Conservation (phyloP, 2,329 filamentous ascomycete genomes). For the Aureobasidium vineae region DNA sequence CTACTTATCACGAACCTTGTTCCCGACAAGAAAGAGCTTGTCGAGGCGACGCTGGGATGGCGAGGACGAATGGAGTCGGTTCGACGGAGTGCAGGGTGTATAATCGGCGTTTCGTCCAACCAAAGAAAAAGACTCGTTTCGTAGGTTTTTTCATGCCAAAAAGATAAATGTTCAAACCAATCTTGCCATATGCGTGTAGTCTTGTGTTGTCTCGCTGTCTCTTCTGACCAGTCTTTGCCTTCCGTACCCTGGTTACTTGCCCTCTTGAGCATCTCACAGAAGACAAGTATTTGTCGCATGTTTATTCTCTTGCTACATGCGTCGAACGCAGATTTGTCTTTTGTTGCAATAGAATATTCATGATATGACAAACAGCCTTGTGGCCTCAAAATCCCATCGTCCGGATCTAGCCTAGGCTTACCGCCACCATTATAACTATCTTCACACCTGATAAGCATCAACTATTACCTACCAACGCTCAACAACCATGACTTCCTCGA, state of each 20-base stretch:
- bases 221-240: background rate
- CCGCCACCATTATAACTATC: background rate
- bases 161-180: constrained; percentile 24
- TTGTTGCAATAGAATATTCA: background rate
- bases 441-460: background rate
- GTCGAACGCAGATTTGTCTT: background rate
- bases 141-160: constrained; percentile 27
- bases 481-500: background rate
- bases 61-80: constrained; percentile 19
- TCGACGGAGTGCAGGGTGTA: constrained; percentile 23
- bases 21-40: constrained; percentile 10
- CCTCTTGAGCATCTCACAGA: too few species aligned
- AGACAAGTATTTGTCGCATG: background rate
- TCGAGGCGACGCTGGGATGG: constrained; percentile 17
- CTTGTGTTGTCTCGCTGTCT: background rate
- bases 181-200: background rate
- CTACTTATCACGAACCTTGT: constrained; percentile 5
- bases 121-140: constrained; percentile 23
- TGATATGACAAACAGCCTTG: background rate
- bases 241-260: too few species aligned
- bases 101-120: constrained; percentile 26
- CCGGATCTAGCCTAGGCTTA: background rate
- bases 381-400: background rate
- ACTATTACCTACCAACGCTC: background rate
- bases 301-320: background rate